Base-by-base conservation (phyloP, 805 yeast species). In the Nakazawaea ishiwadae region DNA sequence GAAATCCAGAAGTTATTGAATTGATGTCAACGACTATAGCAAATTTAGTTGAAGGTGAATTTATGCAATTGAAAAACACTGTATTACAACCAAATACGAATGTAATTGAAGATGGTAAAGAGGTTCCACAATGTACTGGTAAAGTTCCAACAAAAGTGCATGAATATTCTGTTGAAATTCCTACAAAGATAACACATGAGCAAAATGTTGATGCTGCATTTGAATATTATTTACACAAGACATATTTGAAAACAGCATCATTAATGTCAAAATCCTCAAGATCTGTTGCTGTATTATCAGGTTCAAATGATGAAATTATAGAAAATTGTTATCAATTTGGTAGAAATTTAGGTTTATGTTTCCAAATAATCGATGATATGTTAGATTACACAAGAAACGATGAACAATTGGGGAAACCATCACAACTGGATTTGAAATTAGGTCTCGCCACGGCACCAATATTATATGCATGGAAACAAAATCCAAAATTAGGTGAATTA, bases 371-470 rank as follows among this genome's bases (percentile, higher is more conserved):
- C 15, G 99, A 93, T 63, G 99, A 93, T 62, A 80, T 91, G 81
- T 73, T 93, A 49, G 99, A 93, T 63, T 93, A 87, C 60, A 88
- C 97, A 0, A 81, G 88, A n/a, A 79, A 90, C 23, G 86, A 87
- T 15, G 77, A 77, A 31, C 79, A 85, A 39, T 66, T 93, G 44
- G 99, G 99, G 28, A 93, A 93, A 61, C 98, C 99, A 2, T 82
- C 96, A 7, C 96, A 93, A 52, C 97, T 96, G 4, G 99, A 93
- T 64, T 71, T 93, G 51, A 79, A 90, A 59, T 69, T 93, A 33
- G 99, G 99, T 0, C 73, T 93, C 51, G 98, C 98, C 1, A 93
- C 99, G 0, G 98, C 97, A 0, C 99, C 99, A 1, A 89, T 91
- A 3, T 66, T 93, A 41, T 93, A 74, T 62, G 98, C 99, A 1